These are phyloP conservation scores for Monosporozyma solicola DNA, from an alignment of 805 yeast genomes.

Conservation along the genomic window DNA sequence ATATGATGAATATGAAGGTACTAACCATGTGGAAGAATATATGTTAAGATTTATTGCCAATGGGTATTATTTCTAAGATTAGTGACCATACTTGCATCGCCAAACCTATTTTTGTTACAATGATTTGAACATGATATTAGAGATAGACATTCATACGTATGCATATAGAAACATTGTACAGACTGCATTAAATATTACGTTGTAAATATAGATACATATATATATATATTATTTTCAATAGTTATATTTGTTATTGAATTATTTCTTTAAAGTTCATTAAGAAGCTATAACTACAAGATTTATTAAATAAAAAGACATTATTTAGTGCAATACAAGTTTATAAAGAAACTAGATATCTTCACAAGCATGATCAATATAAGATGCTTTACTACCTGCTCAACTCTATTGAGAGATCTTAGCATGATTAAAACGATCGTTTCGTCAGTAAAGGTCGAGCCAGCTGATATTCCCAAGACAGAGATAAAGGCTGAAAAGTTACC, in stretches of 20 bases:
- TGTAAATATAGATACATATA: neutral
- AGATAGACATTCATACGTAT: neutral
- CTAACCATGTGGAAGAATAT: conserved; percentile 88
- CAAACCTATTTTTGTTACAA: neutral
- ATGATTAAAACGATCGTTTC: neutral
- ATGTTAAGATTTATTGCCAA: conserved; percentile 87
- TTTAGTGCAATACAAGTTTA: no score
- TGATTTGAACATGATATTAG: neutral
- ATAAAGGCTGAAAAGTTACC: neutral
- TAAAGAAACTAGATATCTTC: no score
- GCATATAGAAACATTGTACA: neutral
- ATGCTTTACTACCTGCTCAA: neutral
- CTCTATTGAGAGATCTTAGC: neutral
- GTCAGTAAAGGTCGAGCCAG: neutral
- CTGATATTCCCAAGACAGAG: neutral
- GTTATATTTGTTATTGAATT: no score
- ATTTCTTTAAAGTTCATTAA: neutral
- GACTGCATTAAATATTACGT: neutral
- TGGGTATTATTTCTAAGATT: conserved; percentile 47
- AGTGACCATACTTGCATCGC: neutral
- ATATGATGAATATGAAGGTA: conserved; percentile 39
- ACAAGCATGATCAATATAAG: neutral
- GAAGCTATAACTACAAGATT: no score
- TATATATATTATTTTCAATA: neutral
- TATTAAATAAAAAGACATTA: no score